Conservation (phyloP, 108 stramenopile species). For the Fistulifera solaris region DNA sequence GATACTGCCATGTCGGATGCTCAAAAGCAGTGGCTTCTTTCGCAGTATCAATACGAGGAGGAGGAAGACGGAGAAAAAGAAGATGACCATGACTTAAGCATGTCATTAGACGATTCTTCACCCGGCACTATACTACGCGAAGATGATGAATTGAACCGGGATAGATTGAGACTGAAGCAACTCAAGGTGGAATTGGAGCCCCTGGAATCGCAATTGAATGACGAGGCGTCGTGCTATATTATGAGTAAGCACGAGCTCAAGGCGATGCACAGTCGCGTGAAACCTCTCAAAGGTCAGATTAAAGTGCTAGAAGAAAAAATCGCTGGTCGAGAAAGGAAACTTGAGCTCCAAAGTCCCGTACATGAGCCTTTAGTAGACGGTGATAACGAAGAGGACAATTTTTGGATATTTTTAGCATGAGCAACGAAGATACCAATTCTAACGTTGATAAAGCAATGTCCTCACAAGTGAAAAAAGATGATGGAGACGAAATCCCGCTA, state of each 20-base stretch:
- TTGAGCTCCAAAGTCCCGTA: slow-evolving; percentile 4
- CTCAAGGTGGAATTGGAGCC: slow-evolving; percentile 18
- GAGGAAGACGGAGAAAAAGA: slow-evolving; percentile 22
- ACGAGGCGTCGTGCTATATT: slow-evolving; percentile 75
- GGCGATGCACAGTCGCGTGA: slow-evolving; percentile 33
- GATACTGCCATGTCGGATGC: background rate
- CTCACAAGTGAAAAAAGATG: background rate
- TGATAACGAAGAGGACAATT: slow-evolving; percentile 17
- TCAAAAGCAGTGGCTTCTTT: slow-evolving; percentile 1
- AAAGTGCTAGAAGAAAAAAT: slow-evolving; percentile 14
- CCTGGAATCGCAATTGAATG: slow-evolving; percentile 37
- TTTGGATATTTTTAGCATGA: background rate
- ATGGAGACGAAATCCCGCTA: slow-evolving; percentile 3
- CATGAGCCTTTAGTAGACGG: slow-evolving; percentile 13
- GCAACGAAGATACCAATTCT: background rate
- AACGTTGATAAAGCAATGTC: background rate
- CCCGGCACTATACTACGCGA: too few species aligned
- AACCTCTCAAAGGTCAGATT: slow-evolving; percentile 15
- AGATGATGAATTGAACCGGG: too few species aligned
- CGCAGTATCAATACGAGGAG: slow-evolving; percentile 37
- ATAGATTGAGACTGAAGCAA: too few species aligned
- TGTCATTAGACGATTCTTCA: too few species aligned
- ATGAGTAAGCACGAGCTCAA: slow-evolving; percentile 59
- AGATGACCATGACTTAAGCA: background rate
- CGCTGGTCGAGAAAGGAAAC: slow-evolving; percentile 1